Evolutionary conservation across 2,329 filamentous ascomycete genomes (phyloP).

Genomic region (Aspergillus jensenii): DNA sequence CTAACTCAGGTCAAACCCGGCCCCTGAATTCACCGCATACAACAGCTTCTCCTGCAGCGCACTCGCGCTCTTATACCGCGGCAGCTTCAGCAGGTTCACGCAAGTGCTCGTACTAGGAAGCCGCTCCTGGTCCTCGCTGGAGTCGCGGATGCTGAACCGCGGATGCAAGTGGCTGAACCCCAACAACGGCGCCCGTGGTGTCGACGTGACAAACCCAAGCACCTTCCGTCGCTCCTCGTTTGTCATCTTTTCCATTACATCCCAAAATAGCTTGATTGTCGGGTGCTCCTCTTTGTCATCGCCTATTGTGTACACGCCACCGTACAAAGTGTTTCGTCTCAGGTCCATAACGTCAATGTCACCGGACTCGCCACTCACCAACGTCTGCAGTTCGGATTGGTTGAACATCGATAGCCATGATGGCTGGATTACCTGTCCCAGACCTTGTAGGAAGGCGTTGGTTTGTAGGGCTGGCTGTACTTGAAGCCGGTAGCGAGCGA

Average conservation of each 20-base stretch:
- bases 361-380: conserved; percentile 83
- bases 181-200: conserved; percentile 82
- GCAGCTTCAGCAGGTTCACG: conserved; percentile 90
- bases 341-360: conserved; percentile 87
- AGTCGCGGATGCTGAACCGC: conserved; percentile 85
- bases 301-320: conserved; percentile 85
- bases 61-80: conserved; percentile 68
- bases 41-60: conserved; percentile 76
- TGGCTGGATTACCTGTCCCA: conserved; percentile 84
- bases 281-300: conserved; percentile 84
- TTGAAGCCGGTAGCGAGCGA: conserved; percentile 82
- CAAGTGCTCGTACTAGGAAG: conserved; percentile 94
- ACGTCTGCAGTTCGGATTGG: conserved; percentile 86
- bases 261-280: conserved; percentile 85
- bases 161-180: conserved; percentile 86
- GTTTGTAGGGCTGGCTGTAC: conserved; percentile 80
- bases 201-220: conserved; percentile 93
- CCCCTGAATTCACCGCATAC: conserved; percentile 85
- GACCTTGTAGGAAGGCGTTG: conserved; percentile 79
- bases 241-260: conserved; percentile 73
- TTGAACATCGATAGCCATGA: conserved; percentile 99
- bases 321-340: conserved; percentile 79
- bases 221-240: conserved; percentile 81
- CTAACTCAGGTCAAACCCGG: conserved; percentile 76
- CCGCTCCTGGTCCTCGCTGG: conserved; percentile 70